Evolutionary conservation across 352 stramenopile genomes (phyloP), one percentile per base, ranked within the genome.

Genomic region (Pythium vanterpoolii): DNA sequence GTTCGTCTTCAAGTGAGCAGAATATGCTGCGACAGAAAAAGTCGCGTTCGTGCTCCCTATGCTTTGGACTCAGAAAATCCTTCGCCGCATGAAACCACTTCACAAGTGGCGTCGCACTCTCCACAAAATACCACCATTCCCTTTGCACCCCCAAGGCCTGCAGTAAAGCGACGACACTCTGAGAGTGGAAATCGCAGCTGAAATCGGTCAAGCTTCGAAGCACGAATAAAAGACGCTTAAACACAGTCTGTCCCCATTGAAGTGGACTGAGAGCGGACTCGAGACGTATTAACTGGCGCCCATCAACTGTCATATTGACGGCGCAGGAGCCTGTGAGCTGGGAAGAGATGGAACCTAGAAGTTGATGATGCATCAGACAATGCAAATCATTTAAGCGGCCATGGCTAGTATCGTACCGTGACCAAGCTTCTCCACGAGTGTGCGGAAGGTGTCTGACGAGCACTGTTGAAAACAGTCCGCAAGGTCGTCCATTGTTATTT

Each of bases 1-100:
- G 38, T 49, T 87, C 80, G 11, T 74, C 64, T 38, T 78, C 67
- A 13, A 87, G 43, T 9, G 77, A 90, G 44, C 80, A 90, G n/a
- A 85, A 65, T 2, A 90, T 50, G 33, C 77, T 87, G 21, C 56
- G 60, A 44, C 80, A 90, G 3, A 46, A 40, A 19, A 58, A 65
- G 33, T 83, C 77, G 34, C 73, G 73, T n/a, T 67, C 55, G 39
- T 87, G 77, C 45, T 83, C 72, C 4, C 8, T 14, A 42, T 87
- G 77, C 6, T 60, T 52, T 30, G 67, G 66, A 24, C 63, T 65
- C 4, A 81, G 9, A 46, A 85, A 74, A 14, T 72, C 69, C 5
- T 45, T 52, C 1, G 76, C 13, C 19, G 36, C 46, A 16, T 78
- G 44, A n/a, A 87, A 44, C 52, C 48, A 72, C 3, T 56, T 46